Evolutionary conservation across 768 basidiomycete species (phyloP).

Genomic region (Paxillus rubicundulus): DNA sequence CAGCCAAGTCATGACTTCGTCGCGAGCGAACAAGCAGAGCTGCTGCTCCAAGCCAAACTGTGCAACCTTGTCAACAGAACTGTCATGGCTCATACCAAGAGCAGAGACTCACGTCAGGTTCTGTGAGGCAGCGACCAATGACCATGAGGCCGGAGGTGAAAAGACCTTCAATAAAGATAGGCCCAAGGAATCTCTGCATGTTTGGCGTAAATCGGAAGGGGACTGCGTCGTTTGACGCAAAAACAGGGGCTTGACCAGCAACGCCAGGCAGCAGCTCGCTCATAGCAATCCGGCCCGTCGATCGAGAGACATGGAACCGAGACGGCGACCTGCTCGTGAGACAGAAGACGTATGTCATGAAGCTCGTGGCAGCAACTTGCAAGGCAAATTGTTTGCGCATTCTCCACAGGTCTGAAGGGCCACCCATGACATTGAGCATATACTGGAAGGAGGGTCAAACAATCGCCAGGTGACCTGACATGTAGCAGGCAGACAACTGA

Average conservation of each 20-base stretch:
- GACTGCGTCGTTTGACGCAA: conserved; percentile 80
- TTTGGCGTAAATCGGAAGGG: conserved; percentile 98
- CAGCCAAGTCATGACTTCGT: conserved; percentile 85
- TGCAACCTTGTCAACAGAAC: not conserved
- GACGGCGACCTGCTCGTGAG: conserved; percentile 80
- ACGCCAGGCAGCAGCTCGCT: conserved; percentile 83
- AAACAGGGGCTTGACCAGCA: conserved; percentile 50
- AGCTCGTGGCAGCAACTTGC: conserved; percentile 84
- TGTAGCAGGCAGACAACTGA: conserved; percentile 32
- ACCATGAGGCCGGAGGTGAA: conserved; percentile 86
- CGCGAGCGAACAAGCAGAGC: conserved; percentile 85
- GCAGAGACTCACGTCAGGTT: conserved; percentile 70
- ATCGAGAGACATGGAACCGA: conserved; percentile 86
- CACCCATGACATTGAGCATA: conserved; percentile 83
- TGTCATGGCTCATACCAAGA: not conserved
- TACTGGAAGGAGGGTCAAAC: conserved; percentile 52
- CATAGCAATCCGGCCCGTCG: conserved; percentile 89
- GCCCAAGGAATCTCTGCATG: conserved; percentile 89
- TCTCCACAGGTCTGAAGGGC: conserved; percentile 86
- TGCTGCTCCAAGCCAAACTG: conserved; percentile 93
- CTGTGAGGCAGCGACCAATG: conserved; percentile 85
- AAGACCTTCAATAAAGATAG: conserved; percentile 85
- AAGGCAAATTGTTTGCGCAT: conserved; percentile 96
- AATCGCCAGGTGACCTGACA: not conserved
- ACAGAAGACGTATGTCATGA: conserved; percentile 88